Evolutionary conservation across 148 eudicot species (phyloP).

Genomic region (Dysphania ambrosioides): DNA sequence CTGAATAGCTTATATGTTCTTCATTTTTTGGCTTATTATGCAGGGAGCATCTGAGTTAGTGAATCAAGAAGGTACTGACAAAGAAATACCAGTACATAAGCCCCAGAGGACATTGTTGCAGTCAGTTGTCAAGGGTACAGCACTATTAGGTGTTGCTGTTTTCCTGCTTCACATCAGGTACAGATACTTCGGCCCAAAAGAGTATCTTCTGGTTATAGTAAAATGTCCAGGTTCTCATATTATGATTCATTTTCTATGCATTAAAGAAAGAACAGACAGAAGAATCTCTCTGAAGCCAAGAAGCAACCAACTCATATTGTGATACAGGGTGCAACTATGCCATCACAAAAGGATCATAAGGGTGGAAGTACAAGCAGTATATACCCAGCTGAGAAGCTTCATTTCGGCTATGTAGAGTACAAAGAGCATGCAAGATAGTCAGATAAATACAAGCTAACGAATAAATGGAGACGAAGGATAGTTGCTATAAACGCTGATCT

Average conservation of each 20-base stretch:
- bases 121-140: conserved; percentile 60
- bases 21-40: neutral
- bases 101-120: conserved; percentile 39
- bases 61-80: conserved; percentile 7
- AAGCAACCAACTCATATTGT: conserved; percentile 11
- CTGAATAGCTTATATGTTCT: conserved; percentile 1
- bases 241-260: conserved; percentile 3
- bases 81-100: conserved; percentile 31
- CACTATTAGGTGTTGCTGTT: conserved; percentile 55
- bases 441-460: neutral
- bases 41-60: conserved; percentile 27
- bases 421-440: neutral
- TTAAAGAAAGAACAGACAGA: conserved; percentile 33
- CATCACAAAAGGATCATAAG: conserved; percentile 8
- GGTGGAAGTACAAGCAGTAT: conserved; percentile 30
- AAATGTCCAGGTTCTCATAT: neutral
- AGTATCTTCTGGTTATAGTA: neutral
- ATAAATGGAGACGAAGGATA: neutral
- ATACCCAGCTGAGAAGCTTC: conserved; percentile 48
- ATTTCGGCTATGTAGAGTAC: conserved; percentile 29
- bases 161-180: conserved; percentile 66
- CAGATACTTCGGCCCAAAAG: neutral
- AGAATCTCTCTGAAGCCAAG: conserved; percentile 6
- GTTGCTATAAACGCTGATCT: neutral
- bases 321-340: conserved; percentile 15